These are phyloP conservation scores for Aegilops longissima DNA, from an alignment of 176 grass and related monocot species.

Conservation along the genomic window DNA sequence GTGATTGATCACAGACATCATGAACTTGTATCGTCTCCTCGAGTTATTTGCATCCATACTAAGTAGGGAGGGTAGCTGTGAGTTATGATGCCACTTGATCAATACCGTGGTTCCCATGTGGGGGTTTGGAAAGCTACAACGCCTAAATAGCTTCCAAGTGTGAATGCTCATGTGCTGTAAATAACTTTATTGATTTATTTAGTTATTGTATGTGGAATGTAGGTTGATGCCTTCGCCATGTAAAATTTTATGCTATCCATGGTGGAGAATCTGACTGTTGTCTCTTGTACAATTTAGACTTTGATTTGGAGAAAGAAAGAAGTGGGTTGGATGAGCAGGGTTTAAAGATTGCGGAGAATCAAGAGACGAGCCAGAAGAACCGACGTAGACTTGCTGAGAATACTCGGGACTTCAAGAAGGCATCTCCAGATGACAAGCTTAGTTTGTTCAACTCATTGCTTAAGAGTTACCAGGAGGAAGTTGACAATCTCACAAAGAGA, in stretches of 20 bases:
- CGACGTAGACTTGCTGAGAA: conserved; percentile 93
- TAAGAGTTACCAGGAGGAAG: conserved; percentile 96
- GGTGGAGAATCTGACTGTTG: conserved; percentile 17
- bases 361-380: conserved; percentile 98
- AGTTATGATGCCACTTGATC: not conserved
- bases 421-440: conserved; percentile 85
- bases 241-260: not conserved
- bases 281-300: conserved; percentile 49
- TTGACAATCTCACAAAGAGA: conserved; percentile 99
- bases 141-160: not conserved
- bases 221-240: not conserved
- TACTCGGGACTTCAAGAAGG: conserved; percentile 96
- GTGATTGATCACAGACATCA: not conserved
- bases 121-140: not conserved
- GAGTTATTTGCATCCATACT: not conserved
- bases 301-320: conserved; percentile 99
- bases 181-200: not conserved
- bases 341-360: conserved; percentile 97
- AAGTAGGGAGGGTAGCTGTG: not conserved
- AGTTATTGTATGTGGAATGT: not conserved
- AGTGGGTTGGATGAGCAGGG: conserved; percentile 95
- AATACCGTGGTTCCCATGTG: not conserved
- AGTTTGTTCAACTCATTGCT: conserved; percentile 94
- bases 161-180: not conserved
- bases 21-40: not conserved